Evolutionary conservation across 805 yeast species (phyloP).

Genomic region (Brettanomyces anomalus): DNA sequence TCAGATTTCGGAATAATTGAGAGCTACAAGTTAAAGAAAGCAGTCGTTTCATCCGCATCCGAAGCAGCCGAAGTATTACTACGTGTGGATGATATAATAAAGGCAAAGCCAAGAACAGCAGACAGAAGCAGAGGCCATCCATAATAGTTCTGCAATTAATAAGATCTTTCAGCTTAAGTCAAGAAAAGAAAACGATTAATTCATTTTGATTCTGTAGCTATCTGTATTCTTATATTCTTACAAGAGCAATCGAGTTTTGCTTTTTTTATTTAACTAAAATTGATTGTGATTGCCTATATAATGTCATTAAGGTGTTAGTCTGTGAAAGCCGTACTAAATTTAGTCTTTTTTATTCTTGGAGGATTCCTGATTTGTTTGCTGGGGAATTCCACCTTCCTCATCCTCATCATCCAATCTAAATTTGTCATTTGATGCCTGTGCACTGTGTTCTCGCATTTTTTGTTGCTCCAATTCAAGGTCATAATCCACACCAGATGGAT

Average conservation of each 20-base stretch:
- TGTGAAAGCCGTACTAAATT: not conserved
- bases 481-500: slow-evolving; percentile 16
- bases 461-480: slow-evolving; percentile 27
- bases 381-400: slow-evolving; percentile 9
- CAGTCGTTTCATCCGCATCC: slow-evolving; percentile 92
- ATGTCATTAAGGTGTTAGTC: too few relatives aligned
- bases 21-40: slow-evolving; percentile 82
- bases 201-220: too few relatives aligned
- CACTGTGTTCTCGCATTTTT: slow-evolving; percentile 10
- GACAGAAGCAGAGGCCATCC: slow-evolving; percentile 45
- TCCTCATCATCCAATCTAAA: slow-evolving; percentile 25
- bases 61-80: slow-evolving; percentile 96
- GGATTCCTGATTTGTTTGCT: not conserved
- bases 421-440: slow-evolving; percentile 10
- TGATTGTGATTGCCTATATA: too few relatives aligned
- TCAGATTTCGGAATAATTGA: slow-evolving; percentile 89
- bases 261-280: too few relatives aligned
- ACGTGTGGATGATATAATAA: slow-evolving; percentile 92
- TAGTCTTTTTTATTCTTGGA: slow-evolving; percentile 2
- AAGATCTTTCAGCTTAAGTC: not conserved
- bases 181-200: not conserved
- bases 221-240: too few relatives aligned
- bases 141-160: not conserved
- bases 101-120: slow-evolving; percentile 97
- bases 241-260: too few relatives aligned